Base-by-base conservation (phyloP, 331 rosid genomes). In the Spiraea crenata region DNA sequence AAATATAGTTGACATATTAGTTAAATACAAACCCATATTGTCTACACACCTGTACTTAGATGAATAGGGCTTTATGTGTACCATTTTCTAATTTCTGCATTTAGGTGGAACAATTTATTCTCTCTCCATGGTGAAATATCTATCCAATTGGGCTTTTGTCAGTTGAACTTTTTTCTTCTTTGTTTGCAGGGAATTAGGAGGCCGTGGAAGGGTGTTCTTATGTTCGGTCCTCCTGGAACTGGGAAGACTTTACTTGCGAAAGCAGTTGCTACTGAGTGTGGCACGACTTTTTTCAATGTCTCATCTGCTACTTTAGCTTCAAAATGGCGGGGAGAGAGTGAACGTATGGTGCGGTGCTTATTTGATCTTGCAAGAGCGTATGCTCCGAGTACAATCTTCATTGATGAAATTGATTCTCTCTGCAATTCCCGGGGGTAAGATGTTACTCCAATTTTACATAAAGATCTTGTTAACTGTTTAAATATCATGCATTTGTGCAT, bases 241-340 rank as follows among this genome's bases (percentile, higher is more conserved):
- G 99, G 99, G 72, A 95, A 95, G 91, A 95, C 99, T 16, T 84
- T 95, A 65, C 88, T 95, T 56, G 99, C 99, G 51, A 95, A 95
- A 83, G 99, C 99, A 25, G 99, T 95, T 80, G 99, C 99, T 63
- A 89, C 98, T 40, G 99, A 95, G 87, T 91, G 99, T 75, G 96
- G 98, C 49, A 95, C 99, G 8, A 95, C 99, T 25, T 95, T 95
- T 85, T 95, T 95, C 65, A 95, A 95, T 40, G 98, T 95, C 70
- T 95, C 99, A 40, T 91, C 99, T 60, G 93, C 98, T 38, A 91
- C 99, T 55, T 78, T 95, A 63, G 99, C 98, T 73, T 91, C 98
- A n/a, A 95, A 95, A 77, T 95, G 99, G 99, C 99, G 96, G 39
- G 99, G 99, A 20, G 99, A 91, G 85, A 95, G 98, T 85, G 98